Evolutionary conservation across 768 basidiomycete genomes (phyloP), one percentile per base, ranked within the genome.

Genomic region (Phaeotremella fagi): DNA sequence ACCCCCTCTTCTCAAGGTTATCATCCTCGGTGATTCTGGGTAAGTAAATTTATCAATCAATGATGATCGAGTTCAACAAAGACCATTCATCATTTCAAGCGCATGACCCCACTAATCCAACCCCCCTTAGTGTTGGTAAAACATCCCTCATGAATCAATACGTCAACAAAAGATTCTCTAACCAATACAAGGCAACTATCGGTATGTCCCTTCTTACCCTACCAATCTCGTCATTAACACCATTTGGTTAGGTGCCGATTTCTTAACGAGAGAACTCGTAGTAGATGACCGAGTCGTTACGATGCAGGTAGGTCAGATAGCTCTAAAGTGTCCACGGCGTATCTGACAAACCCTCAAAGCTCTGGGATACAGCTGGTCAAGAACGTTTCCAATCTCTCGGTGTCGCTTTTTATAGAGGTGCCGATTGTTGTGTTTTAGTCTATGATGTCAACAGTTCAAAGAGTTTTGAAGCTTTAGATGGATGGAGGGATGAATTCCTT

Each of bases 91-190:
- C n/a, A n/a, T n/a, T n/a, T n/a, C n/a, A n/a, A n/a, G n/a, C n/a
- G n/a, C n/a, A n/a, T n/a, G n/a, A n/a, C n/a, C n/a, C n/a, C n/a
- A n/a, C n/a, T n/a, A n/a, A n/a, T n/a, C n/a, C n/a, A n/a, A n/a
- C n/a, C n/a, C n/a, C 48, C 6, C 28, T 44, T 36, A 92, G 92
- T 53, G 94, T 97, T 75, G 94, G 92, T 37, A 98, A 98, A 86
- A 98, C 95, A 36, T 98, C 94, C 25, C 86, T 99, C 68, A 99
- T 99, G 95, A 97, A 97, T 80, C 95, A 99, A 78, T 98, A 95
- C 79, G 95, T 99, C 61, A 98, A 97, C 83, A 98, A 97, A 77
- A 87, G 95, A 58, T 99, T 98, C 77, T 90, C 88, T 76, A 95
- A 92, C 78, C 94, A 97, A 78, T 99, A 99, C 82, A 98, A 98